Conservation (phyloP, 2,329 filamentous ascomycete species). For the Coniochaeta hoffmannii region DNA sequence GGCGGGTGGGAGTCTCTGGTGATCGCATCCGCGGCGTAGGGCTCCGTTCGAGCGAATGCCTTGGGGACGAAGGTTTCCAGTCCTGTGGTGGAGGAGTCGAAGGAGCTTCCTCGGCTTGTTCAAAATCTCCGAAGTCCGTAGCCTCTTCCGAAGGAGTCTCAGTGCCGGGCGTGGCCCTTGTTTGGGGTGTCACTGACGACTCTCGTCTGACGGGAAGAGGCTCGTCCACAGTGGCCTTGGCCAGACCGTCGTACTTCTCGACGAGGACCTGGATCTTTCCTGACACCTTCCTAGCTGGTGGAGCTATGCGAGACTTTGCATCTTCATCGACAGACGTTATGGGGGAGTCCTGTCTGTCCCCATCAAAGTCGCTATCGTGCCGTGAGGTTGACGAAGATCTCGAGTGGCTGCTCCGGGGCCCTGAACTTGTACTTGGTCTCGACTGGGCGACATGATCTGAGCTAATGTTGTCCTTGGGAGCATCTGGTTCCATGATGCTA, state of each 20-base stretch:
- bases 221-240: conserved; percentile 20
- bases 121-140: conserved; percentile 23
- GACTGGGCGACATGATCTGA: not conserved
- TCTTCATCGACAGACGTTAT: conserved; percentile 39
- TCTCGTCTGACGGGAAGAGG: conserved; percentile 9
- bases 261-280: conserved; percentile 43
- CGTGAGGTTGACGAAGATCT: conserved; percentile 16
- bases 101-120: conserved; percentile 15
- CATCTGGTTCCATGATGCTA: not conserved
- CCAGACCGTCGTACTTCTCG: conserved; percentile 40
- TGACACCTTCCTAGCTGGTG: conserved; percentile 23
- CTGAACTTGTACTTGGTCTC: not conserved
- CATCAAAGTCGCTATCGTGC: conserved; percentile 21
- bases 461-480: not conserved
- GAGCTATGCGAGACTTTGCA: conserved; percentile 15
- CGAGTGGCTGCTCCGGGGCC: conserved; percentile 6
- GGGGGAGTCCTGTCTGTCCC: conserved; percentile 31
- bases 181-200: conserved; percentile 5
- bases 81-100: not conserved
- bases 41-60: conserved; percentile 7
- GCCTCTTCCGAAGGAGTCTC: conserved; percentile 8
- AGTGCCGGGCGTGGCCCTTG: not conserved
- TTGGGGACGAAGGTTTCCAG: not conserved
- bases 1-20: not conserved
- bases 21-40: conserved; percentile 10